phyloP scores from a whole-genome alignment of 306 rosid species.

The Luffa aegyptiaca region DNA sequence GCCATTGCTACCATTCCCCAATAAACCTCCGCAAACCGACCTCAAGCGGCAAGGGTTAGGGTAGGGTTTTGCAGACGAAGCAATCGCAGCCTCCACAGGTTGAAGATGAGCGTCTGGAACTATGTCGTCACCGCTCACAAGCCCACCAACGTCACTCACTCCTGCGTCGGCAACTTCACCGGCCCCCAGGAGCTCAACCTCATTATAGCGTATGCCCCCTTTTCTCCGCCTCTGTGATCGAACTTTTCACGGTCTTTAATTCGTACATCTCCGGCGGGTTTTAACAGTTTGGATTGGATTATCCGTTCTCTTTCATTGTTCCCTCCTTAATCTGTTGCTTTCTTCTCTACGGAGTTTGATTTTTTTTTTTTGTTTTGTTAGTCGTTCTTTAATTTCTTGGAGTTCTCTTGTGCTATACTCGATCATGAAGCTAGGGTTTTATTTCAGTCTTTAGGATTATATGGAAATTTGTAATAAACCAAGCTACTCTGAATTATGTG shows the following conservation, averaged over 20 bases:
- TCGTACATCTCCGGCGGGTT: neutral
- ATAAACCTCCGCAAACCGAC: neutral
- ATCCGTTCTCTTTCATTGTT: neutral
- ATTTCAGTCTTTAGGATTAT: neutral
- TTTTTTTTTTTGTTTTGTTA: neutral
- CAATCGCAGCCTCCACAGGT: neutral
- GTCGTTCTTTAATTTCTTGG: neutral
- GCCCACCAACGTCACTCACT: constrained; percentile 90
- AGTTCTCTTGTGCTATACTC: neutral
- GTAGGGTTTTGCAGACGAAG: neutral
- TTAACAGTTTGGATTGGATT: neutral
- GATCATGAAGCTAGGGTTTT: neutral
- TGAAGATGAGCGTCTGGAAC: constrained; percentile 90
- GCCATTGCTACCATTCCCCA: neutral
- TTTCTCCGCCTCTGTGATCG: neutral
- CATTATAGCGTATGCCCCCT: constrained; percentile 53
- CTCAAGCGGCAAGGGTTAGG: neutral
- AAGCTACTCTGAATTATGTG: neutral
- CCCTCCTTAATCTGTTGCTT: neutral
- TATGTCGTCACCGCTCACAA: constrained; percentile 96
- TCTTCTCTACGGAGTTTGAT: neutral
- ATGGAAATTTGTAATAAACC: neutral
- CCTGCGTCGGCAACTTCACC: constrained; percentile 98
- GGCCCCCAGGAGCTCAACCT: constrained; percentile 92
- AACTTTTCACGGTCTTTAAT: neutral